Evolutionary conservation across 345 rosid species (phyloP).

Genomic region (Theobroma cacao): DNA sequence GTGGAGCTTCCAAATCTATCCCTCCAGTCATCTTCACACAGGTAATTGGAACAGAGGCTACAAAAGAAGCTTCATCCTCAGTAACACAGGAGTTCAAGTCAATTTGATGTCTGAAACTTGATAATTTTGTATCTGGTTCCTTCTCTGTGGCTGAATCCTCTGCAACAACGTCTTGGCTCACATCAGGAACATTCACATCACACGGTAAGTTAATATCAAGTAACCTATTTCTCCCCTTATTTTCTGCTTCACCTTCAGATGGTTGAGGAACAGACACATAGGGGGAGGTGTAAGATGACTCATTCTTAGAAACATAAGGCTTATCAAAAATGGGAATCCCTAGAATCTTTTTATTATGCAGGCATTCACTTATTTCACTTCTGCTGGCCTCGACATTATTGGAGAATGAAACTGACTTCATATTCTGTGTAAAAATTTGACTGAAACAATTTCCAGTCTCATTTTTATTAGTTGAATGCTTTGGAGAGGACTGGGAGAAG

Average conservation of each 20-base stretch:
- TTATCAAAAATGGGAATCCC: slow-evolving; percentile 52
- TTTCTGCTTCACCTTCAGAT: slow-evolving; percentile 35
- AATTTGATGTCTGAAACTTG: slow-evolving; percentile 44
- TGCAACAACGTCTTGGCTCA: slow-evolving; percentile 28
- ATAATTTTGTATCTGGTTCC: slow-evolving; percentile 32
- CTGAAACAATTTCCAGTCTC: slow-evolving; percentile 31
- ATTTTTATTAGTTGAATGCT: slow-evolving; percentile 29
- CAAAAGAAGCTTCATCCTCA: slow-evolving; percentile 63
- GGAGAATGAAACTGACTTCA: slow-evolving; percentile 41
- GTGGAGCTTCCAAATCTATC: slow-evolving; percentile 83
- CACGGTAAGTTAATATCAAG: slow-evolving; percentile 86
- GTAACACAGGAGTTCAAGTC: slow-evolving; percentile 66
- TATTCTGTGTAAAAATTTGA: slow-evolving; percentile 32
- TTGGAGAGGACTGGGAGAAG: slow-evolving; percentile 37
- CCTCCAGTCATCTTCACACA: slow-evolving; percentile 34
- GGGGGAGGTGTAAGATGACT: slow-evolving; percentile 36
- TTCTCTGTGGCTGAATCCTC: slow-evolving; percentile 36
- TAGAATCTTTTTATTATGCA: slow-evolving; percentile 46
- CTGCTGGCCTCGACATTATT: slow-evolving; percentile 30
- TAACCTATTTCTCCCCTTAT: slow-evolving; percentile 37
- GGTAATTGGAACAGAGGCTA: slow-evolving; percentile 27
- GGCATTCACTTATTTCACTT: slow-evolving; percentile 31
- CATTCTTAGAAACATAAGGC: slow-evolving; percentile 33
- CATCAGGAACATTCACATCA: slow-evolving; percentile 47
- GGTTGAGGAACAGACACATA: slow-evolving; percentile 29